Conservation (phyloP, 2,329 filamentous ascomycete genomes). For the Penicillium sp. region DNA sequence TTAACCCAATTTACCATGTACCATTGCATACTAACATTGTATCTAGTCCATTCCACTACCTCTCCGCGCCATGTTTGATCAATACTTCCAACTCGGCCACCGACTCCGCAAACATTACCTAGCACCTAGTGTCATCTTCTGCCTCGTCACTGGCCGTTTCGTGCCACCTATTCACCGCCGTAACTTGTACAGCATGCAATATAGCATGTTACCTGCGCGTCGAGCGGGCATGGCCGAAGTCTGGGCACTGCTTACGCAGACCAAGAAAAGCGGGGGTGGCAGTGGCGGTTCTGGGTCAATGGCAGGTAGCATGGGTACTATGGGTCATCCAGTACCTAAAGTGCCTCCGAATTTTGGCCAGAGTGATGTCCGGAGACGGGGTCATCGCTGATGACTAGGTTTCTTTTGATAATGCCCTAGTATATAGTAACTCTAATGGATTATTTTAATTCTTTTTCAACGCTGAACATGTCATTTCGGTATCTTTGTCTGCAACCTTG, state of each 20-base stretch:
- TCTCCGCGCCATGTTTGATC: conserved; percentile 91
- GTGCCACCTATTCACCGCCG: conserved; percentile 93
- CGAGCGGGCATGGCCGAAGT: conserved; percentile 80
- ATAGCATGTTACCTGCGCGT: conserved; percentile 89
- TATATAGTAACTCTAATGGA: conserved; percentile 6
- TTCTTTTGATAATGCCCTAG: neutral
- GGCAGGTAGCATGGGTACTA: conserved; percentile 24
- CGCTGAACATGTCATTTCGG: no score
- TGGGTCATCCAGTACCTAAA: conserved; percentile 31
- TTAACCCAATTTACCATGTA: neutral
- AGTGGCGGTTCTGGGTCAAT: conserved; percentile 26
- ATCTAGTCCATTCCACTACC: conserved; percentile 79
- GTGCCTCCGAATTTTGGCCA: conserved; percentile 34
- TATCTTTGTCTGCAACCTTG: no score
- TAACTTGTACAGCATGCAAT: conserved; percentile 93
- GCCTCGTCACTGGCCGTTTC: conserved; percentile 84
- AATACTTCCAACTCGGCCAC: conserved; percentile 92
- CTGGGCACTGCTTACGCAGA: conserved; percentile 70
- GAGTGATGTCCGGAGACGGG: conserved; percentile 33
- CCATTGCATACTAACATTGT: conserved; percentile 12
- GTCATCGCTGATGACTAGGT: conserved; percentile 29
- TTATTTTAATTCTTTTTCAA: neutral
- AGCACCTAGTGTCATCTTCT: conserved; percentile 81
- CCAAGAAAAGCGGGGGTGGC: conserved; percentile 31
- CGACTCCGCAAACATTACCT: conserved; percentile 95